Conservation (phyloP, 352 stramenopile genomes). For the Globisporangium viniferum region DNA sequence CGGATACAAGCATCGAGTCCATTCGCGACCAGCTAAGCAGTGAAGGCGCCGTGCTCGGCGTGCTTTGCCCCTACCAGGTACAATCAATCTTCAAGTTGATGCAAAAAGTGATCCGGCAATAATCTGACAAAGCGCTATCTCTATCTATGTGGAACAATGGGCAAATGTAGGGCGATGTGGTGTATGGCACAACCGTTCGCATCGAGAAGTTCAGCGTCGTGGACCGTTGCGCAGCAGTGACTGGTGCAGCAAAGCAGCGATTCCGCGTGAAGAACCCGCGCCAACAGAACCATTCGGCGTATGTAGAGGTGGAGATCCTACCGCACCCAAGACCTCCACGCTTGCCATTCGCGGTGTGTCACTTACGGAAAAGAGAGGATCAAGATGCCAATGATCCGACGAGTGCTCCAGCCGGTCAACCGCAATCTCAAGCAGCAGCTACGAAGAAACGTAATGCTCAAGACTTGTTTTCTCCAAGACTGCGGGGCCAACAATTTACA, state of each 20-base stretch:
- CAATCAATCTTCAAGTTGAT: not conserved
- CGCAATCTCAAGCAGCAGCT: not conserved
- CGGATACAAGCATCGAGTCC: conserved; percentile 41
- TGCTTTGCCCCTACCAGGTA: conserved; percentile 54
- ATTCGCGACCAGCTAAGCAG: conserved; percentile 44
- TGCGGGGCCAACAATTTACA: conserved; percentile 28
- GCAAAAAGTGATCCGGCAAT: not conserved
- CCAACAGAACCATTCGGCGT: conserved; percentile 17
- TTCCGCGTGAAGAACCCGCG: conserved; percentile 45
- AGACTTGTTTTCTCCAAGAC: not conserved
- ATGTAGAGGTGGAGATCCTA: conserved; percentile 59
- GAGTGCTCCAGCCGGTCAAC: not conserved
- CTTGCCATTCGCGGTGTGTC: conserved; percentile 31
- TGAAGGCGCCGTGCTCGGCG: conserved; percentile 52
- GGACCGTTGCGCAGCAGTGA: conserved; percentile 41
- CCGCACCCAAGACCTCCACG: conserved; percentile 34
- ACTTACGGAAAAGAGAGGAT: conserved; percentile 10
- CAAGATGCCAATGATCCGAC: not conserved
- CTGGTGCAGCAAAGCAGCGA: conserved; percentile 60
- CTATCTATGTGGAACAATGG: not conserved
- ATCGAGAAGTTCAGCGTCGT: conserved; percentile 61
- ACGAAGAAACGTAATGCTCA: not conserved
- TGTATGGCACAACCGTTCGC: conserved; percentile 66
- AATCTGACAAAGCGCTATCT: not conserved
- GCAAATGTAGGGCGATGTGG: conserved; percentile 23